These are phyloP conservation scores for Yarrowia keelungensis DNA, from an alignment of 805 yeast genomes.

Conservation along the genomic window DNA sequence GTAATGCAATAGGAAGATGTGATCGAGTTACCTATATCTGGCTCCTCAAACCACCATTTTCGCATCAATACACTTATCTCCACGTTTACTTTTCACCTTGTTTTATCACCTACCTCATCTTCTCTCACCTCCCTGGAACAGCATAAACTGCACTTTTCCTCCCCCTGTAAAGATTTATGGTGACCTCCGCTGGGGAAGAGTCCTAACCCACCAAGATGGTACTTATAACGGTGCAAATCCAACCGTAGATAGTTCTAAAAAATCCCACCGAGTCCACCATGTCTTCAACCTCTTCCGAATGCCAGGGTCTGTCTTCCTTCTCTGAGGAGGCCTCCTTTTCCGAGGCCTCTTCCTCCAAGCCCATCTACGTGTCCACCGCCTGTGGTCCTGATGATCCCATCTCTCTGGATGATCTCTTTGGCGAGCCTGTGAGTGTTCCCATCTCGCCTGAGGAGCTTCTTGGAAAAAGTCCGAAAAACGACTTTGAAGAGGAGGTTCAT, in stretches of 20 bases:
- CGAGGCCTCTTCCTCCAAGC: slow-evolving; percentile 14
- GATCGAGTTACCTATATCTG: no score
- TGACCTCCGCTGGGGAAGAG: background rate
- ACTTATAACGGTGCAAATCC: background rate
- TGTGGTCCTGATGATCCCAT: slow-evolving; percentile 15
- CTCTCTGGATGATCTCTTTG: background rate
- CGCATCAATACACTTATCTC: no score
- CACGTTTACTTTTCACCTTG: no score
- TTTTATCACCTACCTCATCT: background rate
- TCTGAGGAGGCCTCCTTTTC: background rate
- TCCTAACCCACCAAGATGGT: background rate
- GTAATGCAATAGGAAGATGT: no score
- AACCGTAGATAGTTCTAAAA: background rate
- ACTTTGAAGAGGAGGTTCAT: background rate
- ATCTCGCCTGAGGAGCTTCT: background rate
- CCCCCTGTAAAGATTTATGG: background rate
- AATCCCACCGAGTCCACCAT: background rate
- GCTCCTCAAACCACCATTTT: no score
- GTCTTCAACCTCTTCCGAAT: slow-evolving; percentile 18
- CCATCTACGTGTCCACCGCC: slow-evolving; percentile 14
- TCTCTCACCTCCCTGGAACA: background rate
- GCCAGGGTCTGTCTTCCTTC: slow-evolving; percentile 18
- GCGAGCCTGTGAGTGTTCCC: background rate
- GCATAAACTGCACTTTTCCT: slow-evolving; percentile 5
- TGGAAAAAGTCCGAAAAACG: no score